A percentile compares a stretch with the other conserved stretches of the same genome.
Evolutionary conservation across 164 flowering plant genomes (phyloP).

Genomic region (Umbellularia californica): DNA sequence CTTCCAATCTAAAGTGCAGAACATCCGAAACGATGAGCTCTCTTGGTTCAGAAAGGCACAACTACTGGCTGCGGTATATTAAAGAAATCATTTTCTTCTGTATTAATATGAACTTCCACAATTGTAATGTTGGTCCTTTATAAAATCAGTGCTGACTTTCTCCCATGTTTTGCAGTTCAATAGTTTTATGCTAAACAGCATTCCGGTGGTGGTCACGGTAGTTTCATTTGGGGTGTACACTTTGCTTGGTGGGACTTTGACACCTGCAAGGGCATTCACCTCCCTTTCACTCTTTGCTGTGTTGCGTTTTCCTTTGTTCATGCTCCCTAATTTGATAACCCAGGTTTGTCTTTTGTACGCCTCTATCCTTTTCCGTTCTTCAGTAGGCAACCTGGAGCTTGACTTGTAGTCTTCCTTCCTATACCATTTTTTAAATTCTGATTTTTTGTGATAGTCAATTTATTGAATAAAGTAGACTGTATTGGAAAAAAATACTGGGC

Average conservation of each 20-base stretch:
- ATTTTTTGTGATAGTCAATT: too few relatives aligned
- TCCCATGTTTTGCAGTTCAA: slow-evolving; percentile 59
- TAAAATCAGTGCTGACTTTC: background rate
- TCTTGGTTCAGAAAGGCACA: slow-evolving; percentile 88
- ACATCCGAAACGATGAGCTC: slow-evolving; percentile 68
- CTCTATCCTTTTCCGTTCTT: background rate
- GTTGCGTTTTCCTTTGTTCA: slow-evolving; percentile 82
- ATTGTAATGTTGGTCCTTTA: background rate
- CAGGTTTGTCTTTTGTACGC: slow-evolving; percentile 47
- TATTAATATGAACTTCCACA: background rate
- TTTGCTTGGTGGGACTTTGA: slow-evolving; percentile 90
- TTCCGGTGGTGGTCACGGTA: slow-evolving; percentile 94
- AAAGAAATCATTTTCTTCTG: background rate
- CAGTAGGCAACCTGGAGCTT: background rate
- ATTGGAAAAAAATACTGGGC: background rate
- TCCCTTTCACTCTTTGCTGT: slow-evolving; percentile 94
- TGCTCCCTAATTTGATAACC: slow-evolving; percentile 95
- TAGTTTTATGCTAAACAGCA: slow-evolving; percentile 77
- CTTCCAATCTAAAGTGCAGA: slow-evolving; percentile 76
- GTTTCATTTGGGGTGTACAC: slow-evolving; percentile 93
- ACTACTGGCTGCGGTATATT: slow-evolving; percentile 72
- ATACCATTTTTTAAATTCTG: too few relatives aligned
- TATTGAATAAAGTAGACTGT: background rate
- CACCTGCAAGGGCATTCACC: slow-evolving; percentile 97
- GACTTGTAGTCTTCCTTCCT: background rate